Evolutionary conservation across 2,329 filamentous ascomycete genomes (phyloP), one percentile per base, ranked within the genome.

Genomic region (Fusarium scirpi): DNA sequence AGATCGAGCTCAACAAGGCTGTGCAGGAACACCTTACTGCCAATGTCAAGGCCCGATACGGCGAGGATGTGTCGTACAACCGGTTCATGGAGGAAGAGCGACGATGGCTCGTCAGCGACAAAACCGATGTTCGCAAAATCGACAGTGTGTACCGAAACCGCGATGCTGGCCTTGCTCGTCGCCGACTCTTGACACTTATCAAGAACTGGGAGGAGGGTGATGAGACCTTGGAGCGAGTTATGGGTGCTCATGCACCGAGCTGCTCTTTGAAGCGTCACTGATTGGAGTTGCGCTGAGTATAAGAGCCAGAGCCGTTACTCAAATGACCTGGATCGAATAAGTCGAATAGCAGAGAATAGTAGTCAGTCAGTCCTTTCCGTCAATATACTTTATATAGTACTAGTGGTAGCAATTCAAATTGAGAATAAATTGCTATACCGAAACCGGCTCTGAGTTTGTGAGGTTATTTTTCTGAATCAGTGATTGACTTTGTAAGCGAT

Each of bases 121-220:
- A 75, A 30, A 59, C 62, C 9, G 81, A 82, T 58, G 80, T 84
- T 20, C 76, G 81, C 43, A 80, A 82, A 62, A 82, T 83, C 49
- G 81, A 83, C 65, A 82, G 80, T 18, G 81, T 82, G 38, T 84
- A 83, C 59, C 79, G 82, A 15, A 83, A 82, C 55, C 76, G 80
- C 12, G 81, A 84, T 58, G 79, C 79, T 13, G 79, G 79, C 7
- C 68, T 78, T 51, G 79, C 79, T 9, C 75, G 80, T n/a, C 74
- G 79, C 2, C 76, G 77, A 18, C 62, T 80, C 38, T 65, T 80
- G 73, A 77, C 73, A 30, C 71, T 82, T 60, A 73, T 79, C 22
- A 82, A 82, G 57, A 72, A 78, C 41, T 83, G 81, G 82, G 76
- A 82, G 44, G 79, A 82, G 62, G 78, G 77, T 8, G 80, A 82